Conservation (phyloP, 2,329 filamentous ascomycete genomes). For the Pseudogymnoascus sp. region DNA sequence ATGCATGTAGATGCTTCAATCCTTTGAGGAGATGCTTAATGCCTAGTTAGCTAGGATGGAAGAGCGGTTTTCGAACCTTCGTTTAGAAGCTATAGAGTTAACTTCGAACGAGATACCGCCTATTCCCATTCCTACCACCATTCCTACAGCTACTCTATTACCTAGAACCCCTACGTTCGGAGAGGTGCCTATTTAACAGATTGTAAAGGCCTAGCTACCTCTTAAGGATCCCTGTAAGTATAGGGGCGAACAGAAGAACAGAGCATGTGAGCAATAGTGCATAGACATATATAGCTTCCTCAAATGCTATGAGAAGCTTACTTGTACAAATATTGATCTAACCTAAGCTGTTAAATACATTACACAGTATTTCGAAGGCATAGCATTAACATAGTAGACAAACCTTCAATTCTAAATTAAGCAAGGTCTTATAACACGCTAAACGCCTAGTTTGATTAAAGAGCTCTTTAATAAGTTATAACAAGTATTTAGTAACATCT, state of each 20-base stretch:
- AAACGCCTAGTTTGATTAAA: too few relatives aligned
- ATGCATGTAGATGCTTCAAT: neutral
- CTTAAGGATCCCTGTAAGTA: neutral
- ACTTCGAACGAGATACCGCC: neutral
- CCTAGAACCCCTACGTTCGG: neutral
- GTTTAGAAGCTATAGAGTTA: neutral
- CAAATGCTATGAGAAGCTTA: neutral
- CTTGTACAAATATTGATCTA: neutral
- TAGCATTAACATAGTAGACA: neutral
- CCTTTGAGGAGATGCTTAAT: neutral
- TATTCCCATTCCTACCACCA: too few relatives aligned
- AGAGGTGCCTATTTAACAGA: neutral
- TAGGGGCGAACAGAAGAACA: neutral
- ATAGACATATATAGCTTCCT: neutral
- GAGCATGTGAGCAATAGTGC: neutral
- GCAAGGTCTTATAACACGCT: too few relatives aligned
- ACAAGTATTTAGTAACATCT: too few relatives aligned
- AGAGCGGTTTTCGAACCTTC: neutral
- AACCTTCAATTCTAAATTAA: too few relatives aligned
- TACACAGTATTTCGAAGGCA: neutral
- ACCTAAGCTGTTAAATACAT: neutral
- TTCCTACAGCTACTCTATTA: neutral
- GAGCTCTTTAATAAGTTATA: too few relatives aligned
- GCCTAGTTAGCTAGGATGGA: neutral
- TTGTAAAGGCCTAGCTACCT: neutral